A percentile compares a stretch with the other conserved stretches of the same genome.
Evolutionary conservation across 768 basidiomycete species (phyloP).

Genomic region (Serendipita sp.): DNA sequence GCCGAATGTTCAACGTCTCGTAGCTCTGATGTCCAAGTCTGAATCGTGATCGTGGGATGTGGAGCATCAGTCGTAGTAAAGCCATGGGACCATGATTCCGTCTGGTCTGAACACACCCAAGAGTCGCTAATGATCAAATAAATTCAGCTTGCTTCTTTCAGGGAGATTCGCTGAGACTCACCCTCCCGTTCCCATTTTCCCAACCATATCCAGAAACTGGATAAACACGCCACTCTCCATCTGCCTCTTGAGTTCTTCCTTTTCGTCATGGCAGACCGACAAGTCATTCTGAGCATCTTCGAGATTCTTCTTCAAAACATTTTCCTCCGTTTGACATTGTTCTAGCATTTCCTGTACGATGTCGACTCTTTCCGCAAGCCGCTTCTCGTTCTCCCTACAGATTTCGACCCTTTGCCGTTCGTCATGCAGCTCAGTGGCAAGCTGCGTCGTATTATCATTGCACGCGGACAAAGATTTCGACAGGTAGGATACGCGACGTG

Average conservation of each 20-base stretch:
- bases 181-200: constrained; percentile 1
- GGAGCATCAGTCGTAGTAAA: not conserved
- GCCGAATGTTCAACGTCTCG: not conserved
- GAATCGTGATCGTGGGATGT: not conserved
- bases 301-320: not conserved
- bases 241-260: not conserved
- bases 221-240: not conserved
- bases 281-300: not conserved
- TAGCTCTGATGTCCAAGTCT: not conserved
- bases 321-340: not conserved
- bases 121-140: not conserved
- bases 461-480: not conserved
- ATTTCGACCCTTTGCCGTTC: not conserved
- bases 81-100: not conserved
- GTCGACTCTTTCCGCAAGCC: not conserved
- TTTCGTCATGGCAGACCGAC: not conserved
- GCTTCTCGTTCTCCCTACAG: not conserved
- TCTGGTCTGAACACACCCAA: not conserved
- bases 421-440: not conserved
- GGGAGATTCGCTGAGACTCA: not conserved
- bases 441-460: not conserved
- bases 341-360: not conserved
- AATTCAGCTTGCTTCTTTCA: not conserved
- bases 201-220: not conserved
- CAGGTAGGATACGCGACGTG: not conserved